Evolutionary conservation across 441 rosid species (phyloP).

Genomic region (Gossypium davidsonii): DNA sequence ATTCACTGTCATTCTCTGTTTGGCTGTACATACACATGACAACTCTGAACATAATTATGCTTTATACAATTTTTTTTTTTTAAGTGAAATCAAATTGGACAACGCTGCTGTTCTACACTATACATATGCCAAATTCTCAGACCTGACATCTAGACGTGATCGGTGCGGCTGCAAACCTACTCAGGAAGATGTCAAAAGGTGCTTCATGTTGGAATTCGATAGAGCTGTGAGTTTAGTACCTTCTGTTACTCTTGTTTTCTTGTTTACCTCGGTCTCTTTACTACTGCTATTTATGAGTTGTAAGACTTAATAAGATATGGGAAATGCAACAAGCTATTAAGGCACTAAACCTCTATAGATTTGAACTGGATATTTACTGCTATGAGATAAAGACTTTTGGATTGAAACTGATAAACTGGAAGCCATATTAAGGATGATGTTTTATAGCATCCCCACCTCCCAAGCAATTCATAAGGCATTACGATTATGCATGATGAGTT

Average conservation of each 20-base stretch:
- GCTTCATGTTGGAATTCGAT: slow-evolving; percentile 77
- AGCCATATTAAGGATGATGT: background rate
- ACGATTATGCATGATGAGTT: background rate
- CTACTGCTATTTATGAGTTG: background rate
- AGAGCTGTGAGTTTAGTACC: slow-evolving; percentile 49
- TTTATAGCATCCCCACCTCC: background rate
- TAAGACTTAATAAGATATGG: background rate
- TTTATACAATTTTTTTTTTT: slow-evolving; percentile 17
- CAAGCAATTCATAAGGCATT: background rate
- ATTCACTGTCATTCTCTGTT: background rate
- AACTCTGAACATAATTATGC: background rate
- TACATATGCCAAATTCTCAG: slow-evolving; percentile 68
- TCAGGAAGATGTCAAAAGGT: slow-evolving; percentile 71
- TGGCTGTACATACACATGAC: background rate
- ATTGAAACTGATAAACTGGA: background rate
- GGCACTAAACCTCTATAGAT: background rate
- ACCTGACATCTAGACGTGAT: slow-evolving; percentile 66
- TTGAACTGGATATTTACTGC: background rate
- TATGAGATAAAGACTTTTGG: background rate
- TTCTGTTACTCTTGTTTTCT: background rate
- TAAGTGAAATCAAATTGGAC: slow-evolving; percentile 66
- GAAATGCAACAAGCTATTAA: background rate
- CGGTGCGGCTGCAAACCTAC: slow-evolving; percentile 82
- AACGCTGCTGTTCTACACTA: slow-evolving; percentile 77
- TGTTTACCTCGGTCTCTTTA: background rate